Evolutionary conservation across 1,139 yeast species (phyloP).

Genomic region (Protomyces arabidopsidicola): DNA sequence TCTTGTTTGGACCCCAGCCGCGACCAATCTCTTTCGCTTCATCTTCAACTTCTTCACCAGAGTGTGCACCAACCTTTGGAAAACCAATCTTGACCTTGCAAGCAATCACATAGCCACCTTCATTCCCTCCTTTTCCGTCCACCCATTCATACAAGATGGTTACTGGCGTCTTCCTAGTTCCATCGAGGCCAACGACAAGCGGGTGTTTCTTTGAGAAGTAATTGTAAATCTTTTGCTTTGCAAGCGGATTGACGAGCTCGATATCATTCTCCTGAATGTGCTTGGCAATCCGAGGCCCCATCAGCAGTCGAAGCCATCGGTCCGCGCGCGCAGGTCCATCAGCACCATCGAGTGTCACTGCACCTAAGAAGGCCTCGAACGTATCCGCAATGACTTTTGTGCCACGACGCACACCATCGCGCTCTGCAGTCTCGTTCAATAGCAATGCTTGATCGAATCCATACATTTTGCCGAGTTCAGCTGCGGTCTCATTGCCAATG

Average conservation of each 20-base stretch:
- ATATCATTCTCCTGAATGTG: slow-evolving; percentile 37
- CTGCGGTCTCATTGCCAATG: slow-evolving; percentile 68
- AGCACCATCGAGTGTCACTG: slow-evolving; percentile 58
- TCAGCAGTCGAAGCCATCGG: slow-evolving; percentile 57
- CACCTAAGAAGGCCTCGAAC: slow-evolving; percentile 90
- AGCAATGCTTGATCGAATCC: slow-evolving; percentile 61
- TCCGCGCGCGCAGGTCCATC: slow-evolving; percentile 41
- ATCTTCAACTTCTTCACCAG: neutral
- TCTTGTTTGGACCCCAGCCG: slow-evolving; percentile 56
- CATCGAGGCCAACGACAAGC: slow-evolving; percentile 45
- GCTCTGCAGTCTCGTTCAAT: slow-evolving; percentile 45
- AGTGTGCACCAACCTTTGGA: neutral
- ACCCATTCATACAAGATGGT: slow-evolving; percentile 50
- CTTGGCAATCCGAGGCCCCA: slow-evolving; percentile 50
- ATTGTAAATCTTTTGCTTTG: slow-evolving; percentile 75
- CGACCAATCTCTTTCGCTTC: slow-evolving; percentile 51
- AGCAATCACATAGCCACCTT: slow-evolving; percentile 53
- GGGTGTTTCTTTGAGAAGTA: slow-evolving; percentile 69
- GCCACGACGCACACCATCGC: slow-evolving; percentile 31
- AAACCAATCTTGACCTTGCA: slow-evolving; percentile 48
- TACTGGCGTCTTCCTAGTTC: slow-evolving; percentile 1
- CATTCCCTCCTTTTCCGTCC: slow-evolving; percentile 52
- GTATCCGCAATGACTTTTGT: slow-evolving; percentile 65
- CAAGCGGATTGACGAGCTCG: slow-evolving; percentile 49
- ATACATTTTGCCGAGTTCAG: slow-evolving; percentile 66